Evolutionary conservation across 2,329 filamentous ascomycete genomes (phyloP), one percentile per base, ranked within the genome.

Genomic region (Colletotrichum destructivum): DNA sequence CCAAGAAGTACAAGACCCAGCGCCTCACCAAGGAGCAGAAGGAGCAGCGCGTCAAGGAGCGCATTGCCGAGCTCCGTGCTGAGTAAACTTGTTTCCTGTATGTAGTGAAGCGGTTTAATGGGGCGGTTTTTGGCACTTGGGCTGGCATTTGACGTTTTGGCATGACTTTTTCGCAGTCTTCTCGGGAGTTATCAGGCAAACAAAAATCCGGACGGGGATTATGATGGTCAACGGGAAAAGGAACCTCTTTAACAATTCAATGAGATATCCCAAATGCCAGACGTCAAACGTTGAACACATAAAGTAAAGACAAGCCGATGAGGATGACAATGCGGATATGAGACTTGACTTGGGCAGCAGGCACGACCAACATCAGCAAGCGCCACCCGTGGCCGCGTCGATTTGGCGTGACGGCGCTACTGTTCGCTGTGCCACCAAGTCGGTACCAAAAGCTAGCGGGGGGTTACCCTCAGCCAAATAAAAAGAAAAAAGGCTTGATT

Each of bases 11-110:
- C 93, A 90, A 87, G 84, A 85, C 86, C 79, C 79, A 81, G 80
- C 97, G 97, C 91, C 89, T 95, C 78, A 92, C 90, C 84, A 92
- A 92, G 89, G 95, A 89, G 67, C 88, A 98, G 93, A 94, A 92
- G 88, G 87, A 92, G 83, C 88, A 91, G 85, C 90, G 92, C 78
- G 90, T 99, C 85, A 90, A 97, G 91, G 90, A 92, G 84, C 97
- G 93, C 90, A 99, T 99, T 88, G 91, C 93, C 83, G 89, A 93
- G 87, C 89, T 98, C 81, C 89, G 89, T 79, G 86, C 84, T 73
- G 84, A 88, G 76, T 85, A 86, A 80, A 49, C 38, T 67, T 72
- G 38, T 62, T 54, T 31, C 40, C 26, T 54, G 55, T 47, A 65
- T 57, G 52, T 66, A 69, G 59, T 35, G 47, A 51, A 51, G 62